Conservation (phyloP, 352 stramenopile genomes). For the Globisporangium orthogonon region DNA sequence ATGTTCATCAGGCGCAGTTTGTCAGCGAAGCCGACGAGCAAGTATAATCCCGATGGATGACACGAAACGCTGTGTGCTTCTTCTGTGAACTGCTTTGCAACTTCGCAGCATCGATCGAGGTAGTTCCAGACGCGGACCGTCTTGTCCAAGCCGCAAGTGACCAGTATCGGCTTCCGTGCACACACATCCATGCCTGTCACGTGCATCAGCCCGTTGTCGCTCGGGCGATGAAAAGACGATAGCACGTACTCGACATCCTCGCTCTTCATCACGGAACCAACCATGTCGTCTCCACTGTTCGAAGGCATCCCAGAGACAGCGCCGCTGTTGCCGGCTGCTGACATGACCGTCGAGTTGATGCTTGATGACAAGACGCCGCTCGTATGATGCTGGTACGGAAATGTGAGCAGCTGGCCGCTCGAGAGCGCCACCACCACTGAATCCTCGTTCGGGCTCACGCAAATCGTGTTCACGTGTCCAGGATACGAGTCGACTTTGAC, state of each 20-base stretch:
- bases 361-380: conserved; percentile 11
- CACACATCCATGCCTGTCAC: conserved; percentile 90
- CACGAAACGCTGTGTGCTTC: conserved; percentile 85
- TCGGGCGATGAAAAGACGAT: conserved; percentile 64
- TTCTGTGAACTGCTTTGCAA: conserved; percentile 90
- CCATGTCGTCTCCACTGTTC: conserved; percentile 14
- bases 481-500: conserved; percentile 52
- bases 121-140: conserved; percentile 94
- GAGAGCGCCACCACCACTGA: conserved; percentile 54
- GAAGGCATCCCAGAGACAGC: conserved; percentile 5
- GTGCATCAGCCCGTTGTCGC: conserved; percentile 45
- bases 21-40: conserved; percentile 92
- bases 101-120: conserved; percentile 86
- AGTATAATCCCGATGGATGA: conserved; percentile 85
- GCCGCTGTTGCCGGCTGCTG: not conserved
- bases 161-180: conserved; percentile 87
- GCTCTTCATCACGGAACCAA: conserved; percentile 23
- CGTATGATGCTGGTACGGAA: conserved; percentile 59
- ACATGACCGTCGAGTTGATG: conserved; percentile 11
- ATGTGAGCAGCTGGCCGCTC: conserved; percentile 59
- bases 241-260: conserved; percentile 73
- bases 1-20: conserved; percentile 93
- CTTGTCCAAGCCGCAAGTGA: conserved; percentile 88
- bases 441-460: conserved; percentile 77
- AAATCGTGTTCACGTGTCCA: conserved; percentile 40